These are phyloP conservation scores for Diaporthe ilicicola DNA, from an alignment of 2,329 filamentous ascomycete genomes.

Conservation along the genomic window DNA sequence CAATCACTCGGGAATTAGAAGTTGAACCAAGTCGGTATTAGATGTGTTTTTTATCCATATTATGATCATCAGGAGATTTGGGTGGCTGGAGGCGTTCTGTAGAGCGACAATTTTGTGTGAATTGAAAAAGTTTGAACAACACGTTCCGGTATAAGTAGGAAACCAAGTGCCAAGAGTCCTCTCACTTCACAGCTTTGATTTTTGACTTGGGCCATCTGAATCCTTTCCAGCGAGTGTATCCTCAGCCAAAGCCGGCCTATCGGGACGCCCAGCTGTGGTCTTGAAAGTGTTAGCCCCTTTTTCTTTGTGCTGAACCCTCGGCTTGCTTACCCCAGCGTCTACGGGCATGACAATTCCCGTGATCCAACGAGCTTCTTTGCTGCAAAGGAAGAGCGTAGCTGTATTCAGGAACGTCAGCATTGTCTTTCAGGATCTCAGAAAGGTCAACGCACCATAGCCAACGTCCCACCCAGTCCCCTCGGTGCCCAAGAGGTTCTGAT, in stretches of 20 bases:
- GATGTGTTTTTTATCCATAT: too few species aligned
- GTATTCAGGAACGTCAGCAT: neutral
- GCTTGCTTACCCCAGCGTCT: conserved; percentile 39
- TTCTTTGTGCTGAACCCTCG: rapidly evolving
- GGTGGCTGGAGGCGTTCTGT: neutral
- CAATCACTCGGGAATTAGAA: neutral
- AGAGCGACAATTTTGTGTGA: neutral
- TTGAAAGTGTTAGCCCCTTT: neutral
- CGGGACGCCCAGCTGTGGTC: conserved; percentile 23
- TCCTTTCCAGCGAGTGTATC: neutral
- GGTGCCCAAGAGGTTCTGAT: conserved; percentile 39
- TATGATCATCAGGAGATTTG: neutral
- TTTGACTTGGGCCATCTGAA: neutral
- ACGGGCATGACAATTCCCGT: conserved; percentile 41
- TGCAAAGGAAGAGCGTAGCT: conserved; percentile 40
- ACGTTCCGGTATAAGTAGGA: too few species aligned
- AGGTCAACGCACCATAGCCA: conserved; percentile 37
- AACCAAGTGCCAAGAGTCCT: too few species aligned
- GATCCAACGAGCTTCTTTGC: conserved; percentile 42
- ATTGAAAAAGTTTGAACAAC: too few species aligned
- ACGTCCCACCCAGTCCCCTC: conserved; percentile 42
- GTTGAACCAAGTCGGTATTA: neutral
- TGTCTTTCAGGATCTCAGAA: rapidly evolving
- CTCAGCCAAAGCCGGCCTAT: conserved; percentile 26
- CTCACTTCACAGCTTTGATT: neutral